Evolutionary conservation across 202 grass and related monocot species (phyloP), one percentile per base, ranked within the genome.

Genomic region (Schoenoplectus tabernaemontani): DNA sequence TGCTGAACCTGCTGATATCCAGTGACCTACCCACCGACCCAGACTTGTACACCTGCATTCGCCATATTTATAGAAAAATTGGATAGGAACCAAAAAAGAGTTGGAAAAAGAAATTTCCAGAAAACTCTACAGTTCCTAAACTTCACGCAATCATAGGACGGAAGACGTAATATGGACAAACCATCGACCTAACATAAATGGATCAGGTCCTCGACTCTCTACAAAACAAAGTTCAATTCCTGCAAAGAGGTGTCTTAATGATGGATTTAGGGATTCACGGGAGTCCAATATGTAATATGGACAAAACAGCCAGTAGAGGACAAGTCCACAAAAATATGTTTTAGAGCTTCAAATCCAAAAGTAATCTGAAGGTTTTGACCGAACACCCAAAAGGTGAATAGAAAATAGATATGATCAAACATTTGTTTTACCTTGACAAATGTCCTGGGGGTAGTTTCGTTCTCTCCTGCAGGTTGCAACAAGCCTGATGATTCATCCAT

Each of bases 1-100:
- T 99, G 83, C 82, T 93, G 87, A 99, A 96, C 83, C 92, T 92
- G 83, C 92, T 96, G 81, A 99, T 99, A 85, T 99, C 96, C 85
- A 99, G 73, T 17, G 96, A 99, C 79, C 96, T 93, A 84, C 96
- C 96, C 57, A 99, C 92, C 57, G 96, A 95, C 81, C 96, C 96
- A 53, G 92, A 84, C 83, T 99, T 99, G 74, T 92, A 99, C 85
- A 96, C 96, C 96, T 99, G 85, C 81, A 88, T 11, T 42, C 36
- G 37, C 20, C 34, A 79, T 46, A 68, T 77, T 80, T 23, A 56
- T 23, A 58, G 19, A n/a, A 82, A 66, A 43, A 16, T 78, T 30
- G 61, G 32, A 26, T 10, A 46, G 11, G 4, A 62, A 64, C n/a
- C 28, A 75, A 54, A 54, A 51, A 32, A 15, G 13, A 53, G 46